Evolutionary conservation across 306 rosid species (phyloP).

Genomic region (Senna siamea): DNA sequence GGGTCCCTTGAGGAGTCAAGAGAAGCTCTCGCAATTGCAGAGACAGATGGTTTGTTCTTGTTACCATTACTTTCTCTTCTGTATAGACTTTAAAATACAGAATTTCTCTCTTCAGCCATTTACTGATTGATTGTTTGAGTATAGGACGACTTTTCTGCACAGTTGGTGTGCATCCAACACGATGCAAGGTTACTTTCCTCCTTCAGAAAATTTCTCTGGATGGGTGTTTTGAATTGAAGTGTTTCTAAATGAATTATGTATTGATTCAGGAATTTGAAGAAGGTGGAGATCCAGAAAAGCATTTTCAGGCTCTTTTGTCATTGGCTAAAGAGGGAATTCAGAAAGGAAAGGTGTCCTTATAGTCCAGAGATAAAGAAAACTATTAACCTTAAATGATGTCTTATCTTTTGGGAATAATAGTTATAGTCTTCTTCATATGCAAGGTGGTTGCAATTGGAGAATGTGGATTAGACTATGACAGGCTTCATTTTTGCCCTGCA

Average conservation of each 20-base stretch:
- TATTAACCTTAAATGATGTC: background rate
- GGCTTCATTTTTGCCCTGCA: constrained; percentile 88
- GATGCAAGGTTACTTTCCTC: constrained; percentile 79
- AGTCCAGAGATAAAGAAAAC: background rate
- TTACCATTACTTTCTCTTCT: constrained; percentile 14
- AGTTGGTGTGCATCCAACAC: constrained; percentile 96
- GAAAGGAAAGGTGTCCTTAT: constrained; percentile 78
- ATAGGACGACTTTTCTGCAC: constrained; percentile 93
- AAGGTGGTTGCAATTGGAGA: constrained; percentile 98
- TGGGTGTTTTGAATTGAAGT: constrained; percentile 28
- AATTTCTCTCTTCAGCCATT: constrained; percentile 36
- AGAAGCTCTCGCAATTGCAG: constrained; percentile 88
- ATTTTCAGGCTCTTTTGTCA: constrained; percentile 83
- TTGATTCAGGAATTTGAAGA: constrained; percentile 83
- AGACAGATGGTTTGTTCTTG: constrained; percentile 75
- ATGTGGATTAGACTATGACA: constrained; percentile 95
- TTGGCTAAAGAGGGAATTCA: constrained; percentile 89
- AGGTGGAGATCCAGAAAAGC: constrained; percentile 86
- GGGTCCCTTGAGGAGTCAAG: constrained; percentile 95
- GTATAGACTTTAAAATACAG: constrained; percentile 21
- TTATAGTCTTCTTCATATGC: constrained; percentile 9
- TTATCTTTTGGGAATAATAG: constrained; percentile 26
- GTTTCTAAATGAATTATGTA: constrained; percentile 42
- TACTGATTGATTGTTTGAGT: constrained; percentile 32
- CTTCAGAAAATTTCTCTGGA: constrained; percentile 26